These are phyloP conservation scores for Cladosporium sp. DNA, from an alignment of 2,329 filamentous ascomycete species.

Conservation along the genomic window DNA sequence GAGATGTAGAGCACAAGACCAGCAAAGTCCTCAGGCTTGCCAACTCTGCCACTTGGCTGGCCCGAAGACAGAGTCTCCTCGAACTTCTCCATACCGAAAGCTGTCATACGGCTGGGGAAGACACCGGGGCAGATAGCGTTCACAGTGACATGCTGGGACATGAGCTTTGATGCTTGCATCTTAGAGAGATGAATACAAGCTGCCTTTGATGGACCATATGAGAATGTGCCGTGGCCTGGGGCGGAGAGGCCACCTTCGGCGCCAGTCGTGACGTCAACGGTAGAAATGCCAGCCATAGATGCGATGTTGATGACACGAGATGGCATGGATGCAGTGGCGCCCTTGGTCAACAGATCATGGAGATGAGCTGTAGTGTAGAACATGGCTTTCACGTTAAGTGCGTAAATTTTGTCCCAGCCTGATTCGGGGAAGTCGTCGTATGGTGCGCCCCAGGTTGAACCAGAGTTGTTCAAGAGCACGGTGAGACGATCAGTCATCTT, in stretches of 20 bases:
- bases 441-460: constrained; percentile 46
- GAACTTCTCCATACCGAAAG: constrained; percentile 43
- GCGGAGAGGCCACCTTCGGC: constrained; percentile 49
- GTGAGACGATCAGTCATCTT: constrained; percentile 42
- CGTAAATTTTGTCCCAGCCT: constrained; percentile 52
- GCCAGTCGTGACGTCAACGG: constrained; percentile 43
- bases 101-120: constrained; percentile 56
- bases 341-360: constrained; percentile 40
- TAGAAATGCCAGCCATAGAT: constrained; percentile 42
- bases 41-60: constrained; percentile 45
- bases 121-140: constrained; percentile 56
- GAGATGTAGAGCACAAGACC: constrained; percentile 44
- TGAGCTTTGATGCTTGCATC: constrained; percentile 51
- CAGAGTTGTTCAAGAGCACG: constrained; percentile 46
- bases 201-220: constrained; percentile 47
- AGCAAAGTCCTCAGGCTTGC: constrained; percentile 46
- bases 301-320: constrained; percentile 45
- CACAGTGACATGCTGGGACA: constrained; percentile 50
- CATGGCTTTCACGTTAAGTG: constrained; percentile 33
- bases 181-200: constrained; percentile 53
- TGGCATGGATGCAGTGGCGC: constrained; percentile 38
- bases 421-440: constrained; percentile 56
- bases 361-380: constrained; percentile 47
- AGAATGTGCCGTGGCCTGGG: constrained; percentile 38
- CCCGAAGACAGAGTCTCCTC: constrained; percentile 44